Conservation (phyloP, 2,329 filamentous ascomycete species). For the Penicillium brasilianum region DNA sequence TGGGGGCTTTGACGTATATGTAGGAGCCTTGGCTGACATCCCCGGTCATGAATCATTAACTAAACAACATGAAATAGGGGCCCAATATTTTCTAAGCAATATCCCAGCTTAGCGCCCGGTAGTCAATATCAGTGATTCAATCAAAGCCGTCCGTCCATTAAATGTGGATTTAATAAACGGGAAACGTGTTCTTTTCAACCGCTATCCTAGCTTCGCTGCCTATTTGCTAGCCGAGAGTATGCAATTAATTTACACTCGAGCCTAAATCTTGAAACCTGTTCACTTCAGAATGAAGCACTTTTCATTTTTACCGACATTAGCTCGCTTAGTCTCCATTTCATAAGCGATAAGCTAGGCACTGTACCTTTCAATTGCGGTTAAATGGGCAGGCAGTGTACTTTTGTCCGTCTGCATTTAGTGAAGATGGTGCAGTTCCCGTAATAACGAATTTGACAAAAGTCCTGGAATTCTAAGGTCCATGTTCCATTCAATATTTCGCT, state of each 20-base stretch:
- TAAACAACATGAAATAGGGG: slow-evolving; percentile 13
- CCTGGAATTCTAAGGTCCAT: background rate
- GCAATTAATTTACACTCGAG: background rate
- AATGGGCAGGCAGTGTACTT: slow-evolving; percentile 6
- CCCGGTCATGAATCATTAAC: slow-evolving; percentile 16
- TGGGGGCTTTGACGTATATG: background rate
- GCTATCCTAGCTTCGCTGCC: background rate
- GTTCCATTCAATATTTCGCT: background rate
- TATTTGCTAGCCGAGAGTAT: background rate
- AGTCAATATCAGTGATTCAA: background rate
- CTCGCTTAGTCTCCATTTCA: background rate
- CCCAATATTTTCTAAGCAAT: background rate
- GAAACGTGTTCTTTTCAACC: slow-evolving; percentile 8
- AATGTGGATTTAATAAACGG: background rate
- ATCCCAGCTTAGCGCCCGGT: slow-evolving; percentile 5
- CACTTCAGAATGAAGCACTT: background rate
- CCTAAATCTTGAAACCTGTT: background rate
- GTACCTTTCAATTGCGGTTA: slow-evolving; percentile 1
- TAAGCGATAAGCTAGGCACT: background rate
- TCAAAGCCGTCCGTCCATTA: background rate
- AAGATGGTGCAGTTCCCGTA: background rate
- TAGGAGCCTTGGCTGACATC: background rate
- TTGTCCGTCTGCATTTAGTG: slow-evolving; percentile 2
- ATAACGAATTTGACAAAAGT: background rate
- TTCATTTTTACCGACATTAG: background rate